These are phyloP conservation scores for Yarrowia alimentaria DNA, from an alignment of 805 yeast species.

Conservation along the genomic window DNA sequence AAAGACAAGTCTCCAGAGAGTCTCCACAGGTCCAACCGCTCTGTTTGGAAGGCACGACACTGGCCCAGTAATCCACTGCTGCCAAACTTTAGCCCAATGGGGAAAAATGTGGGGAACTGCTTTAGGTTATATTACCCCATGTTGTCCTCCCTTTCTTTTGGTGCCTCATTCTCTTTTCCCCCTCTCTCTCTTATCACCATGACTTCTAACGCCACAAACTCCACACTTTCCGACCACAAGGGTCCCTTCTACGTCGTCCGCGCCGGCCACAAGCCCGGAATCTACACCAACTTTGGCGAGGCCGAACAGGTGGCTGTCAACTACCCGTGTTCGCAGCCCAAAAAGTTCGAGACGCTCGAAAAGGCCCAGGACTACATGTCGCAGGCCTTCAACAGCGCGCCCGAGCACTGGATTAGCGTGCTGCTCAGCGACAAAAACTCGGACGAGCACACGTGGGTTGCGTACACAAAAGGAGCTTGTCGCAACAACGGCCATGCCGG, in stretches of 20 bases:
- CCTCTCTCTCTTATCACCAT: too few relatives aligned
- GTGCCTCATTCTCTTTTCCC: too few relatives aligned
- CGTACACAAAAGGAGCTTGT: constrained; percentile 45
- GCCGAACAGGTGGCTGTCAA: constrained; percentile 5
- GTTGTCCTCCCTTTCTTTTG: too few relatives aligned
- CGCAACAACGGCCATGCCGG: constrained; percentile 80
- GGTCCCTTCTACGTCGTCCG: constrained; percentile 15
- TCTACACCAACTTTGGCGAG: constrained; percentile 1
- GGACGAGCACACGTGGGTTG: constrained; percentile 54
- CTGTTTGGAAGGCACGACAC: too few relatives aligned
- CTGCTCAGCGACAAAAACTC: constrained; percentile 61
- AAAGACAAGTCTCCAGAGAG: too few relatives aligned
- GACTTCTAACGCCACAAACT: too few relatives aligned
- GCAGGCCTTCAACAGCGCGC: constrained; percentile 16
- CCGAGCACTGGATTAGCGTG: constrained; percentile 22
- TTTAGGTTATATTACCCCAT: too few relatives aligned
- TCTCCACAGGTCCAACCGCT: too few relatives aligned
- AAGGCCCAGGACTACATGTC: constrained; percentile 22
- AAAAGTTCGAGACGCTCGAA: constrained; percentile 9
- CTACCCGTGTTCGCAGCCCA: constrained; percentile 25
- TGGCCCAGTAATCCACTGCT: too few relatives aligned
- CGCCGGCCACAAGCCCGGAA: constrained; percentile 13
- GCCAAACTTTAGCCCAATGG: too few relatives aligned
- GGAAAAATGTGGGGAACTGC: too few relatives aligned
- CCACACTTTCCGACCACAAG: constrained; percentile 3